Evolutionary conservation across 2,329 filamentous ascomycete genomes (phyloP).

Genomic region (Claviceps spartinae): DNA sequence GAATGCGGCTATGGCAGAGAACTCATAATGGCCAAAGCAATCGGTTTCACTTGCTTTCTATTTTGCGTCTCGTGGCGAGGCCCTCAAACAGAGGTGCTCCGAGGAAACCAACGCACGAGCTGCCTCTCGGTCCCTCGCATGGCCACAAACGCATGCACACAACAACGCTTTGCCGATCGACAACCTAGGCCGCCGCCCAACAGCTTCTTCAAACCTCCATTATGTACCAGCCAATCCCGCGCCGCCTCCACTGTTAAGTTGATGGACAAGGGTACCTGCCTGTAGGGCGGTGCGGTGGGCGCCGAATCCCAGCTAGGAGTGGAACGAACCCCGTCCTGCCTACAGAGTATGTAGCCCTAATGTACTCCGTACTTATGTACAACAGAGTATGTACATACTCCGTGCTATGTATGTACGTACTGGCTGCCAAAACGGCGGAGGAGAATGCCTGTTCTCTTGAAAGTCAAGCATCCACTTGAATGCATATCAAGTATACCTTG

Average conservation of each 20-base stretch:
- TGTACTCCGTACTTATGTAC: too few species aligned
- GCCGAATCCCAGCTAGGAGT: neutral
- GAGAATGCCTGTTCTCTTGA: neutral
- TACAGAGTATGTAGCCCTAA: neutral
- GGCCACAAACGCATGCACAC: neutral
- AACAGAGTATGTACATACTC: too few species aligned
- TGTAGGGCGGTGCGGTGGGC: neutral
- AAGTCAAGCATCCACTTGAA: neutral
- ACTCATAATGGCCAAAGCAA: slow-evolving; percentile 3
- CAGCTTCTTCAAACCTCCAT: slow-evolving; percentile 1
- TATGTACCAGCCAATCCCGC: slow-evolving; percentile 1
- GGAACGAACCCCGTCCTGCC: neutral
- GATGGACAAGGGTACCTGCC: neutral
- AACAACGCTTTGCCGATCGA: neutral
- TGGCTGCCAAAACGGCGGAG: neutral
- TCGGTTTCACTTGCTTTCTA: slow-evolving; percentile 2
- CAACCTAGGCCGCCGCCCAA: neutral
- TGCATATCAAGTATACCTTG: neutral
- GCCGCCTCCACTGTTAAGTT: neutral
- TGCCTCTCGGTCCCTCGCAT: slow-evolving; percentile 1
- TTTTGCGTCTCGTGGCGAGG: neutral
- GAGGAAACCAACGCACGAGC: slow-evolving; percentile 2
- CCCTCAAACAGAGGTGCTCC: neutral
- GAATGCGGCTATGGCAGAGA: neutral
- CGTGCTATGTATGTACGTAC: too few species aligned